These are phyloP conservation scores for Mucor velutinosus DNA, from an alignment of 371 early-diverging fungal genomes.

Conservation along the genomic window DNA sequence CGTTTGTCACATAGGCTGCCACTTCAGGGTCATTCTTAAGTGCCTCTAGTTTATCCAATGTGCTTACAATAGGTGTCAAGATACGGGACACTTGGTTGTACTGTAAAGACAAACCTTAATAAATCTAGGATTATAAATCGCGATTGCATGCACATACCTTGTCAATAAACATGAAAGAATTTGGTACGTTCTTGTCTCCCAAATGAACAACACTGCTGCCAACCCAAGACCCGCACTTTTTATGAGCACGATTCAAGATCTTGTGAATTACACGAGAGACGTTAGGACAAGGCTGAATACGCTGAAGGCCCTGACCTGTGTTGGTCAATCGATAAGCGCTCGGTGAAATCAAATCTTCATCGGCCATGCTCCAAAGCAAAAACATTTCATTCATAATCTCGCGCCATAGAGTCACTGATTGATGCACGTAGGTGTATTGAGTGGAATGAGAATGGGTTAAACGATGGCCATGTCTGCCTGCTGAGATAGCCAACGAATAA, in stretches of 20 bases:
- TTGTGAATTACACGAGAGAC: slow-evolving; percentile 85
- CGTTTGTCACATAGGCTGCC: slow-evolving; percentile 63
- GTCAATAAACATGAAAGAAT: slow-evolving; percentile 96
- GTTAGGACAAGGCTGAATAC: slow-evolving; percentile 80
- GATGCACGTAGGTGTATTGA: slow-evolving; percentile 92
- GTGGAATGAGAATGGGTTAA: slow-evolving; percentile 89
- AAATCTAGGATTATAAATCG: not conserved
- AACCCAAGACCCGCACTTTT: slow-evolving; percentile 84
- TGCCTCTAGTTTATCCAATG: slow-evolving; percentile 73
- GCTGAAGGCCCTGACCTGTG: slow-evolving; percentile 96
- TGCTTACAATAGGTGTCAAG: slow-evolving; percentile 82
- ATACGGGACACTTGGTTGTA: slow-evolving; percentile 97
- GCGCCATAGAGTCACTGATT: slow-evolving; percentile 92
- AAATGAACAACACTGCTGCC: slow-evolving; percentile 95
- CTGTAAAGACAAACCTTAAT: slow-evolving; percentile 11
- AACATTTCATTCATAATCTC: slow-evolving; percentile 97
- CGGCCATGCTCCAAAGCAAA: slow-evolving; percentile 91
- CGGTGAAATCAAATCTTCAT: slow-evolving; percentile 79
- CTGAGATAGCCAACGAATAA: slow-evolving; percentile 84
- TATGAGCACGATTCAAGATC: slow-evolving; percentile 84
- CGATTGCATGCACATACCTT: slow-evolving; percentile 46
- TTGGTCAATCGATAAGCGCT: slow-evolving; percentile 88
- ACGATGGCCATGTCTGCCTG: slow-evolving; percentile 86
- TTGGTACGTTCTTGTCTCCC: slow-evolving; percentile 92
- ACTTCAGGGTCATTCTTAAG: slow-evolving; percentile 59